These are phyloP conservation scores for Russula sp. DNA, from an alignment of 768 basidiomycete genomes.

Conservation along the genomic window DNA sequence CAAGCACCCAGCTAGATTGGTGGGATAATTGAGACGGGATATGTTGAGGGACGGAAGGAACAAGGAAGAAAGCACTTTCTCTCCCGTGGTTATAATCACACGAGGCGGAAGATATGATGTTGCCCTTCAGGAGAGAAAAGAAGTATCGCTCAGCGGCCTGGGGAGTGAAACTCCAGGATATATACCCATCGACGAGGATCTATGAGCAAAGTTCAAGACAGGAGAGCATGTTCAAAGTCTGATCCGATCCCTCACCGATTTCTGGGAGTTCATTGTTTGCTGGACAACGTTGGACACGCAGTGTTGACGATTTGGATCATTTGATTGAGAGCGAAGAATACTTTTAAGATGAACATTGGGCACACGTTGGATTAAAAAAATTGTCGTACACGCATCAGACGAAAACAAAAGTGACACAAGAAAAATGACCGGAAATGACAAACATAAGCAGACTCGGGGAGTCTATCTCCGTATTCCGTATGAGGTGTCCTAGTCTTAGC, in stretches of 20 bases:
- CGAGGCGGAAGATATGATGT: accelerated
- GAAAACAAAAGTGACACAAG: not conserved
- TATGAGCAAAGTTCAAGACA: not conserved
- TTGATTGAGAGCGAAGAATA: too few species aligned
- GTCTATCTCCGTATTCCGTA: too few species aligned
- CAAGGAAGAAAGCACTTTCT: not conserved
- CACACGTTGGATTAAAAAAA: not conserved
- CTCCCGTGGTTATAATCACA: too few species aligned
- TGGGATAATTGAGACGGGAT: not conserved
- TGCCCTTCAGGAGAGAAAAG: not conserved
- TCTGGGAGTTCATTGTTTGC: not conserved
- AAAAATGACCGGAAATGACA: not conserved
- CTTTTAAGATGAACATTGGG: too few species aligned
- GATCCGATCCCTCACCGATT: not conserved
- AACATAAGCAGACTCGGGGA: not conserved
- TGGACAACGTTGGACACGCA: too few species aligned
- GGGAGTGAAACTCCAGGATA: not conserved
- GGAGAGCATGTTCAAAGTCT: not conserved
- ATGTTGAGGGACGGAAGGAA: not conserved
- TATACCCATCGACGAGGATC: constrained; percentile 12
- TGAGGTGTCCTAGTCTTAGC: too few species aligned
- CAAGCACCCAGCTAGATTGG: not conserved
- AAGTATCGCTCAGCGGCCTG: not conserved
- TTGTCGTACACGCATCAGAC: not conserved
- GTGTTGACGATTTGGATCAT: not conserved